phyloP scores from a whole-genome alignment of 306 rosid species.

The Hippophae tibetana region DNA sequence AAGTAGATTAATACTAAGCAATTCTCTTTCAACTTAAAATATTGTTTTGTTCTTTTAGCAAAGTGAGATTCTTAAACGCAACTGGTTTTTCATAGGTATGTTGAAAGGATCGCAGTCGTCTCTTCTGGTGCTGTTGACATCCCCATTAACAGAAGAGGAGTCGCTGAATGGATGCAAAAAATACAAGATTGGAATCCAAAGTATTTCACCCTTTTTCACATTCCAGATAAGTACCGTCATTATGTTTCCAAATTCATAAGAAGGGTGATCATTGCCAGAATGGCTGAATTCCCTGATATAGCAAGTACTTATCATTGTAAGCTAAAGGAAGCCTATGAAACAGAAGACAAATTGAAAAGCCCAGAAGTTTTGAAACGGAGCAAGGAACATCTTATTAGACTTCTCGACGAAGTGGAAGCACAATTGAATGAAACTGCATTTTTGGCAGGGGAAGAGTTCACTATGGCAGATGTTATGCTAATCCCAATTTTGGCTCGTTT shows the following conservation, averaged over 20 bases:
- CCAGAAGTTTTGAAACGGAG: slow-evolving; percentile 35
- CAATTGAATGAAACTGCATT: slow-evolving; percentile 50
- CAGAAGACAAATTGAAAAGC: slow-evolving; percentile 67
- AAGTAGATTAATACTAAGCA: background rate
- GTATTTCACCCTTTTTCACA: slow-evolving; percentile 57
- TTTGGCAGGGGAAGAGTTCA: slow-evolving; percentile 66
- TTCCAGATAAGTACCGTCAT: slow-evolving; percentile 56
- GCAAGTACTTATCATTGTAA: slow-evolving; percentile 75
- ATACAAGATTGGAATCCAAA: slow-evolving; percentile 84
- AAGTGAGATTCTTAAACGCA: slow-evolving; percentile 1
- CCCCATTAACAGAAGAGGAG: slow-evolving; percentile 41
- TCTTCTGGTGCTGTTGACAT: slow-evolving; percentile 47
- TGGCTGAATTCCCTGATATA: slow-evolving; percentile 79
- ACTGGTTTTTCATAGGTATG: slow-evolving; percentile 48
- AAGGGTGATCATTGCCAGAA: slow-evolving; percentile 68
- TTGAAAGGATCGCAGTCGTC: slow-evolving; percentile 75
- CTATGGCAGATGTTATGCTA: slow-evolving; percentile 84
- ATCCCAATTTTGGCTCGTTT: slow-evolving; percentile 67
- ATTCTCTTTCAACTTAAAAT: background rate
- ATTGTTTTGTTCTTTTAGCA: background rate
- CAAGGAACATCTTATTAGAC: slow-evolving; percentile 50
- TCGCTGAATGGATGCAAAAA: slow-evolving; percentile 78
- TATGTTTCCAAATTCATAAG: slow-evolving; percentile 68
- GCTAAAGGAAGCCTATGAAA: slow-evolving; percentile 72
- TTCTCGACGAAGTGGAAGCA: slow-evolving; percentile 66